Percentiles rank a stretch among this genome's conserved stretches.
Conservation (phyloP, 2,329 filamentous ascomycete species). For the Neonectria faginata region DNA sequence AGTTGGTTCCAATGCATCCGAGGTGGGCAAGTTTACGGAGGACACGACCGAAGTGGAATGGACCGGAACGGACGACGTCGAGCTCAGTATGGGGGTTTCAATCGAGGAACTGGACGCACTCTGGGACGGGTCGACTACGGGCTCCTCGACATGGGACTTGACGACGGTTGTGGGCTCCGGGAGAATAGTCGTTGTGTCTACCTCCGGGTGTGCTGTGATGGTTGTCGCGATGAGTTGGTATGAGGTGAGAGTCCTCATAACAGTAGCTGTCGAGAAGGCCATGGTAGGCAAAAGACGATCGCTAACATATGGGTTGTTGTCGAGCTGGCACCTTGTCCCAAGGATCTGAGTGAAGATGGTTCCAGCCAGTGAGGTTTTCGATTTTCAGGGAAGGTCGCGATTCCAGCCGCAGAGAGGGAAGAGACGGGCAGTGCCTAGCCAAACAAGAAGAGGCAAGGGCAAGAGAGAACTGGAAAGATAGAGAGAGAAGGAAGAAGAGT, state of each 20-base stretch:
- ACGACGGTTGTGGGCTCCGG: conserved; percentile 6
- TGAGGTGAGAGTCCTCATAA: conserved; percentile 30
- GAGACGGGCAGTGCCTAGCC: conserved; percentile 28
- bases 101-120: conserved; percentile 23
- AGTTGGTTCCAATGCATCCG: neutral
- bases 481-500: conserved; percentile 12
- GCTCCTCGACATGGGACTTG: neutral
- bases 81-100: neutral
- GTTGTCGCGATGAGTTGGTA: conserved; percentile 19
- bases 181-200: conserved; percentile 9
- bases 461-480: neutral
- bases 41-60: conserved; percentile 2
- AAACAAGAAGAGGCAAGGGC: conserved; percentile 15
- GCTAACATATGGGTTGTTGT: conserved; percentile 21
- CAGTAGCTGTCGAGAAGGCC: conserved; percentile 28
- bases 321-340: conserved; percentile 46
- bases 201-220: conserved; percentile 7
- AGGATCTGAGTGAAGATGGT: conserved; percentile 62
- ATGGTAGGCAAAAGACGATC: conserved; percentile 11
- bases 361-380: conserved; percentile 57
- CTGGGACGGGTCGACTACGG: conserved; percentile 5
- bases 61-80: neutral
- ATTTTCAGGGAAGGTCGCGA: conserved; percentile 53
- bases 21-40: neutral
- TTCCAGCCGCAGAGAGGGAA: conserved; percentile 41